A percentile compares a stretch with the other conserved stretches of the same genome.
Conservation (phyloP, 352 stramenopile genomes). For the Globisporangium spinosum region DNA sequence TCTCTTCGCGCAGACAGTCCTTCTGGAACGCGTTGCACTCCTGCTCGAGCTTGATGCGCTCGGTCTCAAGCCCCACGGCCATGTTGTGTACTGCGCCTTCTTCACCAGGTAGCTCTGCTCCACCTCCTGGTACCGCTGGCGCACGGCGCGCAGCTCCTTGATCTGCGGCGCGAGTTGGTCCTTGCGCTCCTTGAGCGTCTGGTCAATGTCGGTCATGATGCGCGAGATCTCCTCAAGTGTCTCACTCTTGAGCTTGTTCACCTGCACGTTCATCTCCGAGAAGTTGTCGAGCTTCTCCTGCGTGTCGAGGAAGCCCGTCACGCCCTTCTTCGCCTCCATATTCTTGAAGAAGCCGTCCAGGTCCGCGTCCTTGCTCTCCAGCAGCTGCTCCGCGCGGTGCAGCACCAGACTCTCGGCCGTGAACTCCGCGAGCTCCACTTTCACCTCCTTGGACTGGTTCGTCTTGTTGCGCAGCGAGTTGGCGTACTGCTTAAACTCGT, state of each 20-base stretch:
- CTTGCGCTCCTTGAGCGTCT: conserved; percentile 89
- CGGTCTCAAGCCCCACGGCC: conserved; percentile 79
- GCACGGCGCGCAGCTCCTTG: conserved; percentile 87
- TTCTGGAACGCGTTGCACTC: conserved; percentile 87
- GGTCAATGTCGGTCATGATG: conserved; percentile 90
- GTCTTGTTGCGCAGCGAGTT: conserved; percentile 89
- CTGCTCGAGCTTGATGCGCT: conserved; percentile 89
- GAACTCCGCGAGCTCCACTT: conserved; percentile 83
- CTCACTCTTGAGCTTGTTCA: conserved; percentile 91
- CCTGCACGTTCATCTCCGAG: conserved; percentile 81
- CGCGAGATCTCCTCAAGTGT: conserved; percentile 93
- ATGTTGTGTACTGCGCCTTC: conserved; percentile 89
- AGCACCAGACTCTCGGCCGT: conserved; percentile 89
- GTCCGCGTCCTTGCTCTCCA: conserved; percentile 83
- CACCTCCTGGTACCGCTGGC: conserved; percentile 87
- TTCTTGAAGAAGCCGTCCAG: conserved; percentile 83
- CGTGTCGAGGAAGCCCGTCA: conserved; percentile 84
- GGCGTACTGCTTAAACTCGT: conserved; percentile 90
- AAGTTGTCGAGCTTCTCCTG: conserved; percentile 86
- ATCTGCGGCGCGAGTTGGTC: conserved; percentile 91
- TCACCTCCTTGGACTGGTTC: conserved; percentile 89
- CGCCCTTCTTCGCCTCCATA: conserved; percentile 82
- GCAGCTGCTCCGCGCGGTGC: conserved; percentile 87
- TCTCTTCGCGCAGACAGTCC: conserved; percentile 86
- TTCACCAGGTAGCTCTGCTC: conserved; percentile 85